Evolutionary conservation across 83 land plant species (phyloP).

Genomic region (Larix sibirica): DNA sequence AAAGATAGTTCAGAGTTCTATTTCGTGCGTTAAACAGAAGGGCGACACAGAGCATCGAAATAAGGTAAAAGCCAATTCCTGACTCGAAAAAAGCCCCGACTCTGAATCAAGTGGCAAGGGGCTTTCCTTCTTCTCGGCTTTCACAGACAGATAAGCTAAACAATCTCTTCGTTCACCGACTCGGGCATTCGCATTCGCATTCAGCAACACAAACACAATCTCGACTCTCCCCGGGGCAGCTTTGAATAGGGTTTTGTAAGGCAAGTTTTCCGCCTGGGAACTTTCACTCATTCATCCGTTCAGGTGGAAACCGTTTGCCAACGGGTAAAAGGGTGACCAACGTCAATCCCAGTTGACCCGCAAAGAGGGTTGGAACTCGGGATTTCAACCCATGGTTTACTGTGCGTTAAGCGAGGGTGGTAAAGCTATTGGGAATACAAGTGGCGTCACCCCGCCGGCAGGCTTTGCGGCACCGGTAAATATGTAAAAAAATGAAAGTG

Average conservation of each 20-base stretch:
- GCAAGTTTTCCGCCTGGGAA: too few relatives aligned
- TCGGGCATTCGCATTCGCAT: not conserved
- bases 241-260: not conserved
- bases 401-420: not conserved
- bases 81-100: too few relatives aligned
- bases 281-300: not conserved
- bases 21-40: too few relatives aligned
- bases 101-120: too few relatives aligned
- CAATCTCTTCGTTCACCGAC: too few relatives aligned
- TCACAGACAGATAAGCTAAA: too few relatives aligned
- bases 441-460: not conserved
- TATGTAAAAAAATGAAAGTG: too few relatives aligned
- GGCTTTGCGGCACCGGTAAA: not conserved
- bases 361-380: not conserved
- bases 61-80: not conserved
- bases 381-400: not conserved
- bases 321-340: not conserved
- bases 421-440: too few relatives aligned
- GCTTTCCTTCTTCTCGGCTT: too few relatives aligned
- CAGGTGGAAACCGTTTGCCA: not conserved
- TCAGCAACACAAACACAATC: too few relatives aligned
- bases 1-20: too few relatives aligned
- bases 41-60: not conserved
- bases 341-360: conserved; percentile 17
- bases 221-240: not conserved